A percentile compares a stretch with the other conserved stretches of the same genome.
Evolutionary conservation across 306 rosid species (phyloP).

Genomic region (Quercus parvula): DNA sequence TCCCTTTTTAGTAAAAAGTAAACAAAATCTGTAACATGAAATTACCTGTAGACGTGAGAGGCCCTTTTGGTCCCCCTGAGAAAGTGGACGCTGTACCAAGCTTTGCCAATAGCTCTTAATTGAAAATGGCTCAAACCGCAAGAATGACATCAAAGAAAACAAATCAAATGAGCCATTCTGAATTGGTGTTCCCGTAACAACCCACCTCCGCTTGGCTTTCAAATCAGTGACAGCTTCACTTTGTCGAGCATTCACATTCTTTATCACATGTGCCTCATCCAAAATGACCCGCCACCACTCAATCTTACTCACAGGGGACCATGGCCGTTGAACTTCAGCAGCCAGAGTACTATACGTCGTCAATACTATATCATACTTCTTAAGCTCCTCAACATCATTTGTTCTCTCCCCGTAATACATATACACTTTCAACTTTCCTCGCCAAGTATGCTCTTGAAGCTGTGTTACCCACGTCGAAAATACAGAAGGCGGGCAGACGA

Average conservation of each 20-base stretch:
- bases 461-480: constrained; percentile 66
- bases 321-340: constrained; percentile 16
- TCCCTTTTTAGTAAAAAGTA: neutral
- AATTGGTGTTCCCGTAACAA: constrained; percentile 78
- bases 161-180: constrained; percentile 72
- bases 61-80: constrained; percentile 40
- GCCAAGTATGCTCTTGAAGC: constrained; percentile 56
- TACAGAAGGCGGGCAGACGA: constrained; percentile 85
- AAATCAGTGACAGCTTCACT: constrained; percentile 47
- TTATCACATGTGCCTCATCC: constrained; percentile 81
- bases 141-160: constrained; percentile 72
- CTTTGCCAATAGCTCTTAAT: constrained; percentile 57
- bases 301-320: constrained; percentile 39
- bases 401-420: constrained; percentile 78
- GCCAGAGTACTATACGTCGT: constrained; percentile 66
- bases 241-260: constrained; percentile 54
- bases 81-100: constrained; percentile 72
- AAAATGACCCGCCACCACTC: constrained; percentile 74
- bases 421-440: constrained; percentile 50
- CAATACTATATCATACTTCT: constrained; percentile 62
- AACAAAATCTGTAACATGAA: neutral
- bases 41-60: constrained; percentile 72
- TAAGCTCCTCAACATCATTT: constrained; percentile 39
- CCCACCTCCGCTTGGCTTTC: constrained; percentile 68
- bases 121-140: constrained; percentile 75